Evolutionary conservation across 2,329 filamentous ascomycete genomes (phyloP), one percentile per base, ranked within the genome.

Genomic region (Penicillium nordicum): DNA sequence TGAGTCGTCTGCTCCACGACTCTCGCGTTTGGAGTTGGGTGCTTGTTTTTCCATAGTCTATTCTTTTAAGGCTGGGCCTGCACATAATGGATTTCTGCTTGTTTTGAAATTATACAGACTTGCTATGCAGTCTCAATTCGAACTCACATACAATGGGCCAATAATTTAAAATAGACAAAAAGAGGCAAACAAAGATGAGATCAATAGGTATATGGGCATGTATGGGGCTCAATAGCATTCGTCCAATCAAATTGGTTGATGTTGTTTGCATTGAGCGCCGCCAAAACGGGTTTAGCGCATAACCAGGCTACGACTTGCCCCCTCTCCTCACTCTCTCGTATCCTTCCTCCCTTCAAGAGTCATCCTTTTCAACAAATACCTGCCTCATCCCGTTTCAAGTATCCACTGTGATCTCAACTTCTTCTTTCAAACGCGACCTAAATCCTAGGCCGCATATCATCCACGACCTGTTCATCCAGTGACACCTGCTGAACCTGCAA

Each of bases 31-130:
- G 55, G 62, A 61, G 60, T 61, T 60, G 42, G 51, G 43, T 36
- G 50, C 43, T 18, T 34, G 45, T 53, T 34, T 40, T 57, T 52
- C 30, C 25, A 53, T 60, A 36, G 49, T 58, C 45, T 59, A 57
- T 63, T 57, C 58, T 56, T 51, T 37, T 37, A 51, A 63, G 65
- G 68, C 66, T 61, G 65, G 64, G 51, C 65, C 64, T 65, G 60
- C 48, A 58, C 50, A 56, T 53, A 58, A 63, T 59, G 41, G 32
- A 59, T 38, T 41, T 27, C 34, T 50, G 43, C 42, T 30, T 37
- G 10, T 30, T 52, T 29, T 12, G n/a, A 36, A 16, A 30, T 10
- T 30, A 14, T 21, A 16, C 14, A 25, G 6, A 34, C 14, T 42
- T 41, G 37, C 21, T 30, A 25, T 41, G 7, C 7, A 50, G 4